Percentiles rank a stretch among this genome's conserved stretches.
phyloP scores from a whole-genome alignment of 169 alveolate species.

The Cryptosporidium parvum region DNA sequence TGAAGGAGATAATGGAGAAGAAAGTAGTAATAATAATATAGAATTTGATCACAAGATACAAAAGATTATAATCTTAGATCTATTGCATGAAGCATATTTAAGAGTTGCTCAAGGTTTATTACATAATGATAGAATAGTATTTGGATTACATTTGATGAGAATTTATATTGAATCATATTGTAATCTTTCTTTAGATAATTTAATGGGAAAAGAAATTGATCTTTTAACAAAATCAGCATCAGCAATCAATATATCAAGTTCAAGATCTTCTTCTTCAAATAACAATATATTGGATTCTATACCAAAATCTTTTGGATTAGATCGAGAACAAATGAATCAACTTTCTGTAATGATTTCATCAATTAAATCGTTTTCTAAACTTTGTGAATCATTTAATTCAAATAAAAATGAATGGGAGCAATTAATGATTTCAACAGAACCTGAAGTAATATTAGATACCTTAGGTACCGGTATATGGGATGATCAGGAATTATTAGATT shows the following conservation, averaged over 20 bases:
- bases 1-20: constrained; percentile 48
- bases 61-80: constrained; percentile 2
- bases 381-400: constrained; percentile 49
- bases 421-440: constrained; percentile 74
- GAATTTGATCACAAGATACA: constrained; percentile 17
- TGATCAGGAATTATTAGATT: background rate
- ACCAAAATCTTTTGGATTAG: constrained; percentile 24
- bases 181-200: constrained; percentile 12
- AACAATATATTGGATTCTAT: background rate
- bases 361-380: constrained; percentile 51
- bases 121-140: constrained; percentile 77
- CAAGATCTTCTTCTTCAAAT: background rate
- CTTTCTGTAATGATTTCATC: constrained; percentile 13
- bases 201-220: constrained; percentile 27
- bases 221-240: constrained; percentile 37
- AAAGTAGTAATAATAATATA: background rate
- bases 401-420: constrained; percentile 69
- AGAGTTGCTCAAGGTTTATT: constrained; percentile 54
- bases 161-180: constrained; percentile 41
- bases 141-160: constrained; percentile 48
- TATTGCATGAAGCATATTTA: constrained; percentile 30
- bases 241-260: background rate
- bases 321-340: constrained; percentile 29
- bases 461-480: constrained; percentile 41
- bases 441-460: constrained; percentile 66